Evolutionary conservation across 169 alveolate species (phyloP), one percentile per base, ranked within the genome.

Genomic region (Plasmodium gallinaceum): DNA sequence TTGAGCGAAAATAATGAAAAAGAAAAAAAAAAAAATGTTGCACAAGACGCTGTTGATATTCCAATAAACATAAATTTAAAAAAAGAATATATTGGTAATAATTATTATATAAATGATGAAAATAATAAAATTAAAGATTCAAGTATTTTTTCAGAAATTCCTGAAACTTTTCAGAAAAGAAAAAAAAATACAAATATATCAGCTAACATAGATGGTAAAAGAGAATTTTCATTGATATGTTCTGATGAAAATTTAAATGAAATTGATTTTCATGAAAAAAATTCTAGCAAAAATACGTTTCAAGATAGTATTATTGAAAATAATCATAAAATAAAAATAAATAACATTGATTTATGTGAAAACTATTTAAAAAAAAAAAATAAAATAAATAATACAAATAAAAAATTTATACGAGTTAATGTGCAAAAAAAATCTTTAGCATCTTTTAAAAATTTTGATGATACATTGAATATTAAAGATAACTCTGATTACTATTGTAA

Each of bases 1-100:
- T 42, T 71, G 54, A 66, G 83, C 51, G 83, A 58, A 20, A 42
- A 60, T 16, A 58, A 71, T 48, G 48, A 48, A 71, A 71, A 71
- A 37, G 68, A 71, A 71, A 71, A 71, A 71, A 71, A 71, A 71
- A 71, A 71, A 26, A 14, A 12, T 32, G 24, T 57, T 71, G 83
- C 83, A 71, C 83, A 18, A 57, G 26, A 57, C 2, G 9, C 20
- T 57, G 2, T 5, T 14, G 7, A 14, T 9, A 5, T 14, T 57
- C 20, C 12, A 14, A 71, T 71, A 54, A 22, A 52, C 51, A 42
- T 42, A 58, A 24, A 24, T 52, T 42, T 14, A 10, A 52, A 71
- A 60, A 58, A 26, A 14, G 39, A 43, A 24, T 39, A 32, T n/a
- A 58, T 24, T 45, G 46, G 68, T 66, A 71, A 71, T 71, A 14